A percentile compares a stretch with the other conserved stretches of the same genome.
These are phyloP conservation scores for Phytophthora sojae DNA, from an alignment of 352 stramenopile species.

Conservation along the genomic window DNA sequence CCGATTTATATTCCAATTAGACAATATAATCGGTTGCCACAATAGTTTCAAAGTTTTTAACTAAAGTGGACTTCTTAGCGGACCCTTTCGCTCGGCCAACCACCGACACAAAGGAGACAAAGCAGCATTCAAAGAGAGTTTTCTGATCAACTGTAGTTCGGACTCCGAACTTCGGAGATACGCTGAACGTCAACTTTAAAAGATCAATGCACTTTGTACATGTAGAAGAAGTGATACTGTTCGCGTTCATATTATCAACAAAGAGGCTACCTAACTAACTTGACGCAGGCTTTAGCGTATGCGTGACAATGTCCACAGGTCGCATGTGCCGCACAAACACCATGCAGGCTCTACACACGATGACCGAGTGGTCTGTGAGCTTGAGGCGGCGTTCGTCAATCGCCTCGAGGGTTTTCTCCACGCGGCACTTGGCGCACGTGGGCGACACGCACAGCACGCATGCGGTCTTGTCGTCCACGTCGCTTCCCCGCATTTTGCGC, in stretches of 20 bases:
- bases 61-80: too few species aligned
- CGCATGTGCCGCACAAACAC: slow-evolving; percentile 33
- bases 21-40: too few species aligned
- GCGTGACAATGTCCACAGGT: slow-evolving; percentile 35
- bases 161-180: too few species aligned
- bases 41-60: too few species aligned
- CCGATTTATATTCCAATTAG: too few species aligned
- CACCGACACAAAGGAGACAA: too few species aligned
- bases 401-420: slow-evolving; percentile 29
- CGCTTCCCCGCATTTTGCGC: slow-evolving; percentile 24
- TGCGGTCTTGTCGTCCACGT: slow-evolving; percentile 20
- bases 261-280: not conserved
- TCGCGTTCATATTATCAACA: not conserved
- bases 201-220: too few species aligned
- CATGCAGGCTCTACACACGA: slow-evolving; percentile 32
- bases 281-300: slow-evolving; percentile 24
- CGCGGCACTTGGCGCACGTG: slow-evolving; percentile 33
- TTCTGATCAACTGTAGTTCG: too few species aligned
- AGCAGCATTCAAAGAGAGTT: too few species aligned
- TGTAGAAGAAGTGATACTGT: too few species aligned
- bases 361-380: slow-evolving; percentile 27
- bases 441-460: slow-evolving; percentile 34
- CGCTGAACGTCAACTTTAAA: too few species aligned
- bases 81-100: too few species aligned
- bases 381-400: slow-evolving; percentile 27